Evolutionary conservation across 1,284 basidiomycete genomes (phyloP).

Genomic region (Leccinum subspadiceum): DNA sequence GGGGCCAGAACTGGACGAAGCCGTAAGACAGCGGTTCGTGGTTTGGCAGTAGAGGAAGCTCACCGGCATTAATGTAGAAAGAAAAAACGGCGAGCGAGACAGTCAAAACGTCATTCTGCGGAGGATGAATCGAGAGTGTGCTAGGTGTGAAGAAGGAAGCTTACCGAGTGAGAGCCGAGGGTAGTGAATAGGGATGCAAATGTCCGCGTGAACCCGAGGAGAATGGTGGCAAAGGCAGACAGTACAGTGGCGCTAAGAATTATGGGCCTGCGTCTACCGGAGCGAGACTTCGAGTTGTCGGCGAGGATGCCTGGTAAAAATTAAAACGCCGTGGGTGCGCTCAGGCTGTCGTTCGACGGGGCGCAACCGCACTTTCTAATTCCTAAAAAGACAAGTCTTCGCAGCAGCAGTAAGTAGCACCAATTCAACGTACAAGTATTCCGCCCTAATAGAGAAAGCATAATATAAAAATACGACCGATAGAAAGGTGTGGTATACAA

Average conservation of each 20-base stretch:
- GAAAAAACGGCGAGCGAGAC: constrained; percentile 81
- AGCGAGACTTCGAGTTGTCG: constrained; percentile 84
- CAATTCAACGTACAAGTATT: no score
- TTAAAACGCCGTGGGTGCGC: background rate
- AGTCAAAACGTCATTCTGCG: constrained; percentile 63
- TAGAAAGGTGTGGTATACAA: no score
- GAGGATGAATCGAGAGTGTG: background rate
- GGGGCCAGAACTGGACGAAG: constrained; percentile 61
- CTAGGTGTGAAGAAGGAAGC: constrained; percentile 3
- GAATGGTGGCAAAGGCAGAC: constrained; percentile 71
- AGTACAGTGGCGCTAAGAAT: constrained; percentile 75
- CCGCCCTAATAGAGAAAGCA: no score
- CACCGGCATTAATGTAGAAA: constrained; percentile 88
- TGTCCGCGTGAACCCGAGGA: constrained; percentile 82
- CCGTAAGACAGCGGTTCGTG: constrained; percentile 1
- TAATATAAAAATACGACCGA: no score
- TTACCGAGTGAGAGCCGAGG: constrained; percentile 37
- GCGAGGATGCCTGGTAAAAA: constrained; percentile 64
- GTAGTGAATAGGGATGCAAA: constrained; percentile 64
- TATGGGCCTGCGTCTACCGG: constrained; percentile 83
- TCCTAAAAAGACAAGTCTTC: no score
- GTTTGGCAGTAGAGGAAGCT: constrained; percentile 15
- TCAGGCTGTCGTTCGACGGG: no score
- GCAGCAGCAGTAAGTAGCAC: no score
- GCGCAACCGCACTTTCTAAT: no score